Evolutionary conservation across 331 rosid genomes (phyloP).

Genomic region (Dryas integrifolia): DNA sequence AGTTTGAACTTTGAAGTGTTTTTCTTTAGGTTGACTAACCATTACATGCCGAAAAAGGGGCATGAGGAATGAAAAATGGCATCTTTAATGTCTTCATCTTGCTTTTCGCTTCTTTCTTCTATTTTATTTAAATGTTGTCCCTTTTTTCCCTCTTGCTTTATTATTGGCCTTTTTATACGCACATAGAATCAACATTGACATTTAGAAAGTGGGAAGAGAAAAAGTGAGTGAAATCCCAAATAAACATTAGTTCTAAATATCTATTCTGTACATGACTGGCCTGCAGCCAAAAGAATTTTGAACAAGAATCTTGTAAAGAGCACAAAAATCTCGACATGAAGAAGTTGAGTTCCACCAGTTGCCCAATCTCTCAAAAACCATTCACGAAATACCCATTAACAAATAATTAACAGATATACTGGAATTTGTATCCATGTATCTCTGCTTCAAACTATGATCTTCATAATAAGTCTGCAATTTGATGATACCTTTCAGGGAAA

Average conservation of each 20-base stretch:
- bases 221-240: conserved; percentile 1
- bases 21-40: too few relatives aligned
- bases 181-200: background rate
- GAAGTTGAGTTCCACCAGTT: background rate
- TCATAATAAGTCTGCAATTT: conserved; percentile 2
- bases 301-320: conserved; percentile 4
- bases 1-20: too few relatives aligned
- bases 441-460: conserved; percentile 8
- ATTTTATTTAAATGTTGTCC: too few relatives aligned
- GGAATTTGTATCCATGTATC: background rate
- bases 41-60: too few relatives aligned
- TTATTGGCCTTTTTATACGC: too few relatives aligned
- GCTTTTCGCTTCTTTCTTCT: background rate
- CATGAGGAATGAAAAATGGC: too few relatives aligned
- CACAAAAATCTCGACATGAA: background rate
- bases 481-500: background rate
- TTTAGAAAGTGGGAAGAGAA: background rate
- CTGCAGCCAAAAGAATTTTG: conserved; percentile 29
- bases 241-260: conserved; percentile 11
- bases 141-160: too few relatives aligned
- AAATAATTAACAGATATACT: background rate
- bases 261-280: conserved; percentile 20
- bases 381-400: conserved; percentile 5
- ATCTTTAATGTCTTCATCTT: too few relatives aligned
- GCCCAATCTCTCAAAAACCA: conserved; percentile 13